Percentiles rank a stretch among this genome's conserved stretches.
These are phyloP conservation scores for Solanum medicagineum DNA, from an alignment of 257 asterid species.

Conservation along the genomic window DNA sequence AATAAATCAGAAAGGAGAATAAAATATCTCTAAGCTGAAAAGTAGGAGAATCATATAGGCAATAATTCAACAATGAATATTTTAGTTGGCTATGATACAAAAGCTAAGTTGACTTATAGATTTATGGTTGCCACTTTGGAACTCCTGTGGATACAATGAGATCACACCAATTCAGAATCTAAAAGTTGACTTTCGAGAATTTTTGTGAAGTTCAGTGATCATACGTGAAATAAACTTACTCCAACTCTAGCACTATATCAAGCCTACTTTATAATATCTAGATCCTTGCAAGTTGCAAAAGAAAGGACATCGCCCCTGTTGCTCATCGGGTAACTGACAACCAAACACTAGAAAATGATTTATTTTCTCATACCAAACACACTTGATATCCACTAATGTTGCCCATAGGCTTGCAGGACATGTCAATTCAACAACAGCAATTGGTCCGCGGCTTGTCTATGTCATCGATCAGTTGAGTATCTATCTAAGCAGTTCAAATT, in stretches of 20 bases:
- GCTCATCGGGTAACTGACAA: background rate
- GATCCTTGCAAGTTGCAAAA: background rate
- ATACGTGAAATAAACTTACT: background rate
- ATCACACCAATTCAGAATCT: background rate
- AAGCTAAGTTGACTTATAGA: background rate
- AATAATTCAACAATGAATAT: background rate
- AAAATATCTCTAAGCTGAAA: background rate
- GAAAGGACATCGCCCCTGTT: background rate
- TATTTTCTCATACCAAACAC: too few species aligned
- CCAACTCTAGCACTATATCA: background rate
- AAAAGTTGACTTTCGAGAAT: background rate
- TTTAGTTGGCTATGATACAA: background rate
- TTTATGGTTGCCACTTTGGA: background rate
- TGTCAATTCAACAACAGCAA: background rate
- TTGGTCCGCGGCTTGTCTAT: background rate
- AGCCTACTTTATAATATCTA: background rate
- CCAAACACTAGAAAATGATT: background rate
- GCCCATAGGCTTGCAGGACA: background rate
- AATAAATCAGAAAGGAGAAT: background rate
- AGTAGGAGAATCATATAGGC: background rate
- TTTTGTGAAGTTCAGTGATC: background rate
- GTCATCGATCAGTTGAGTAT: background rate
- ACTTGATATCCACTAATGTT: background rate
- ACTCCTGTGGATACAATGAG: background rate
- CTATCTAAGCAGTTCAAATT: background rate